Evolutionary conservation across 352 stramenopile genomes (phyloP).

Genomic region (Phytophthora cajani): DNA sequence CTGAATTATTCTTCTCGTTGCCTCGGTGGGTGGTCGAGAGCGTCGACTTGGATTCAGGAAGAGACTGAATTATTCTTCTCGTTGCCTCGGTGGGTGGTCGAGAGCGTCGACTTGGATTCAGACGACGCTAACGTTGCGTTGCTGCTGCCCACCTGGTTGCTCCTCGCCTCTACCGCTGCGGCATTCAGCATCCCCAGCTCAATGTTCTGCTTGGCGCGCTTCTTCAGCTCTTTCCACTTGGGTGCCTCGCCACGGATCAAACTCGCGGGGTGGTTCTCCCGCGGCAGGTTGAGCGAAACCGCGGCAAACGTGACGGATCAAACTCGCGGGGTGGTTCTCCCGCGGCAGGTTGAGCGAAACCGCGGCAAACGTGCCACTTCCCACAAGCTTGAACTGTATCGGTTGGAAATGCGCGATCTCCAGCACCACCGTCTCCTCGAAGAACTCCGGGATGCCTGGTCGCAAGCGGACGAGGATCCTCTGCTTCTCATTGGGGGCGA

Average conservation of each 20-base stretch:
- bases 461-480: conserved; percentile 87
- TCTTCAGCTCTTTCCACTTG: conserved; percentile 82
- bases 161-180: conserved; percentile 18
- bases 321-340: conserved; percentile 65
- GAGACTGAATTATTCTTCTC: conserved; percentile 44
- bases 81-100: conserved; percentile 35
- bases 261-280: conserved; percentile 70
- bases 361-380: conserved; percentile 90
- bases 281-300: conserved; percentile 90
- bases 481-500: conserved; percentile 91
- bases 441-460: conserved; percentile 87
- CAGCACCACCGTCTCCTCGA: conserved; percentile 90
- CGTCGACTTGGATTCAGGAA: conserved; percentile 65
- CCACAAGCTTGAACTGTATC: conserved; percentile 90
- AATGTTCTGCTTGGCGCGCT: conserved; percentile 54
- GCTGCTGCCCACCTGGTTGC: conserved; percentile 14
- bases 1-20: conserved; percentile 45
- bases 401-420: conserved; percentile 96
- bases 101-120: conserved; percentile 70
- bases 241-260: conserved; percentile 58
- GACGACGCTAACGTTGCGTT: conserved; percentile 27
- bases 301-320: conserved; percentile 86
- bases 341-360: conserved; percentile 91
- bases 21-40: conserved; percentile 46
- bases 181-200: conserved; percentile 36